Base-by-base conservation (phyloP, 140 eudicot genomes). In the Flaveria floridana region DNA sequence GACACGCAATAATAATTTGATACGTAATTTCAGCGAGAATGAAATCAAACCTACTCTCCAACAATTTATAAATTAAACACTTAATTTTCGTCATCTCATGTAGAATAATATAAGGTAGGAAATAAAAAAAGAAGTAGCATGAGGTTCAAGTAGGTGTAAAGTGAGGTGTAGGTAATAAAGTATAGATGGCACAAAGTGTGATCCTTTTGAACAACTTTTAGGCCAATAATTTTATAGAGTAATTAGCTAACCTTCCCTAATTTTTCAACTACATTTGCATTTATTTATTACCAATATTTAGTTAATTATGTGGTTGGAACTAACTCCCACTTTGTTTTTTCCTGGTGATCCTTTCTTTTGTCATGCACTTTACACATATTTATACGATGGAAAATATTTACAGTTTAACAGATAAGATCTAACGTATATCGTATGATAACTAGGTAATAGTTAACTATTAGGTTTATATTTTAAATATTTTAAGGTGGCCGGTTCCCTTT, bases 121-220 rank as follows among this genome's bases (percentile, higher is more conserved):
- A 73, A 70, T 26, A 14, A 37, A 65, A 74, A 79, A 73, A 50
- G 56, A 50, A 72, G 4, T 59, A 44, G 65, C 83, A 84, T 84
- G 71, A 75, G 65, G 75, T 80, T 78, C 62, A 86, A 88, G 86
- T 88, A 83, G 96, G 97, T 88, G 82, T 83, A 86, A 82, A 91
- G 92, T 86, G 77, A 82, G 55, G 83, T 82, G 73, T 78, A 65
- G 94, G 90, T 81, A 80, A 75, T 78, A 48, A 82, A 86, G 82
- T 69, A 72, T 16, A 58, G 82, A 53, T 50, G 65, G 66, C 74
- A 72, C 68, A 84, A 85, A 83, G 86, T 75, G 89, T 71, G 90
- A 79, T 77, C 65, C 74, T 83, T 82, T 83, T 74, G 89, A 90
- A 89, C 91, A 65, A 86, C 83, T 78, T 84, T 20, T 68, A 77